Evolutionary conservation across 2,329 filamentous ascomycete species (phyloP), one percentile per base, ranked within the genome.

Genomic region (Diplocarpon rosae): DNA sequence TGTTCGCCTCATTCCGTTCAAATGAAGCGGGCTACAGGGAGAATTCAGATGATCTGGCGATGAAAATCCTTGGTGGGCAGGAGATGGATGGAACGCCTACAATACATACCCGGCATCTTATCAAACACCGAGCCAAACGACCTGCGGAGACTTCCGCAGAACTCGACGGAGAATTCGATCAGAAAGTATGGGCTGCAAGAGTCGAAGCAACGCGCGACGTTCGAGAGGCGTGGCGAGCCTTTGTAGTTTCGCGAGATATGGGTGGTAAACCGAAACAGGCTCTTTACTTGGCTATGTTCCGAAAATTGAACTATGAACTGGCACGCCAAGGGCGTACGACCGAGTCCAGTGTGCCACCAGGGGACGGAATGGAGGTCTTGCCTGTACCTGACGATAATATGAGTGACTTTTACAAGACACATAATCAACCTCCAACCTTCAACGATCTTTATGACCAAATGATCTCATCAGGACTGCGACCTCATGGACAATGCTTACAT

Each of bases 401-500:
- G 56, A 83, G 69, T 47, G 72, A 79, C n/a, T 75, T 79, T 43
- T 82, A 84, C 46, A 76, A 75, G 52, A 71, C 76, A 32, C 69
- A 76, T n/a, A 65, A 78, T 35, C 65, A 69, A 12, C 76, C 82
- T 1, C 83, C 83, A 2, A 70, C 67, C 1, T 63, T 78, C 10
- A 62, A 69, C 4, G 66, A 73, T 40, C 66, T 89, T 3, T 83
- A 81, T 47, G 57, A 67, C 10, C 65, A 69, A 34, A 83, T 88
- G 76, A 47, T 65, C 11, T 58, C 56, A 1, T 64, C 66, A 1
- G 68, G 70, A 1, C 57, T 81, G 15, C 62, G 58, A 6, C 74
- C 78, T 0, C 57, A 63, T 3, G 69, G 67, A 1, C 59, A 65
- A 33, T 75, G 72, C 20, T 67, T 85, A 7, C 63, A 64, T 2